phyloP scores from a whole-genome alignment of 768 basidiomycete species.

The Lepiota brunneoincarnata region DNA sequence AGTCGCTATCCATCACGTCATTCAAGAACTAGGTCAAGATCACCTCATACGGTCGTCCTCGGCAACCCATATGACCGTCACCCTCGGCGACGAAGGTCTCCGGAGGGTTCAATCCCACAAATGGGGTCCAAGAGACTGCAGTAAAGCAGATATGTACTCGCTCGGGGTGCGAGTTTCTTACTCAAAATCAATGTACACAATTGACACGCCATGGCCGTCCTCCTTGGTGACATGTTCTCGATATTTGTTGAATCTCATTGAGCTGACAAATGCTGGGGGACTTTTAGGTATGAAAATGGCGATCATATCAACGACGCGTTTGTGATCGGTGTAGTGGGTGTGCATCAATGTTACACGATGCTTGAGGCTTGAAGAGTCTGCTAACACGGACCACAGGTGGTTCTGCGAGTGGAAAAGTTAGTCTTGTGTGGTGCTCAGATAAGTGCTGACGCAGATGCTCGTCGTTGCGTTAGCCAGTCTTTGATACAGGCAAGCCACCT shows the following conservation, averaged over 20 bases:
- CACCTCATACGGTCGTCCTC: no score
- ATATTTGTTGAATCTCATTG: slow-evolving; percentile 5
- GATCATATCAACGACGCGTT: slow-evolving; percentile 70
- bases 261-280: slow-evolving; percentile 2
- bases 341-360: slow-evolving; percentile 7
- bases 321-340: slow-evolving; percentile 83
- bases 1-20: slow-evolving; percentile 7
- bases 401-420: slow-evolving; percentile 84
- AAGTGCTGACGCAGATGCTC: neutral
- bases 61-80: no score
- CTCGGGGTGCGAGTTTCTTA: no score
- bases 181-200: no score
- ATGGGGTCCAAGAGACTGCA: no score
- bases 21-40: no score
- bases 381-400: slow-evolving; percentile 48
- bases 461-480: slow-evolving; percentile 42
- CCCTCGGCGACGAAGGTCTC: no score
- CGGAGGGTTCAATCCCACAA: no score
- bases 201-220: slow-evolving; percentile 83
- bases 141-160: no score
- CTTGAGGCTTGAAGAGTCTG: neutral
- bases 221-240: slow-evolving; percentile 57
- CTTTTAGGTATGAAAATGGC: slow-evolving; percentile 72
- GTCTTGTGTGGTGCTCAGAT: slow-evolving; percentile 11
- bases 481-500: slow-evolving; percentile 46